Conservation (phyloP, 305 asterid species). For the Fraxinus albicans region DNA sequence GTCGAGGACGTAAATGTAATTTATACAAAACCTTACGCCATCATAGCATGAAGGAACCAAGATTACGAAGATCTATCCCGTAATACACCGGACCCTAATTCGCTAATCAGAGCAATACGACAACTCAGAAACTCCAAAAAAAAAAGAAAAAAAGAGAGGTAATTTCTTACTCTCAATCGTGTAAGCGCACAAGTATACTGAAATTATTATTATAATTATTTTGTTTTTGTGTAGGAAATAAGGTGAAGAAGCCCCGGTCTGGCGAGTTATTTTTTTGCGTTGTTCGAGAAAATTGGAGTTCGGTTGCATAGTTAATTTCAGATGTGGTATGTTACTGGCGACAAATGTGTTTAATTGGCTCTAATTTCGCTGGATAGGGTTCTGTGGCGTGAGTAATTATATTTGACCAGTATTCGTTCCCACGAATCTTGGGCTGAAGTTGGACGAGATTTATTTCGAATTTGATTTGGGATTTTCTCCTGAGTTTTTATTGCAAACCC, state of each 20-base stretch:
- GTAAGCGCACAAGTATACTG: not conserved
- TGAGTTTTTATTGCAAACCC: not conserved
- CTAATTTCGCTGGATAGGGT: slow-evolving; percentile 1
- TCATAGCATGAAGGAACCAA: slow-evolving; percentile 3
- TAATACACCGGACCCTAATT: slow-evolving; percentile 24
- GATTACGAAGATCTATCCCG: slow-evolving; percentile 1
- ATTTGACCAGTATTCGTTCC: not conserved
- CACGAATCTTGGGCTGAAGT: not conserved
- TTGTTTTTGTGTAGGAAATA: not conserved
- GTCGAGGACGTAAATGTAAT: too few relatives aligned
- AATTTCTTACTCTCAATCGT: not conserved
- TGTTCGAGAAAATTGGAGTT: slow-evolving; percentile 20
- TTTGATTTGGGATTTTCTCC: not conserved
- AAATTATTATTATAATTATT: not conserved
- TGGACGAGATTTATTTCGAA: not conserved
- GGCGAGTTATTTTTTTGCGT: slow-evolving; percentile 21
- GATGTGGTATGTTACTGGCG: slow-evolving; percentile 25
- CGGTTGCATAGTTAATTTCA: slow-evolving; percentile 9
- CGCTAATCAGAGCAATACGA: not conserved
- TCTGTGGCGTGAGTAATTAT: not conserved
- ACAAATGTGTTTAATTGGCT: not conserved
- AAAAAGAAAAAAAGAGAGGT: slow-evolving; percentile 19
- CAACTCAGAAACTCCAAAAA: not conserved
- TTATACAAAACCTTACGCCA: too few relatives aligned
- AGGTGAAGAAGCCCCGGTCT: slow-evolving; percentile 20